Evolutionary conservation across 192 early-diverging fungal genomes (phyloP).

Genomic region (Coemansia umbellata): DNA sequence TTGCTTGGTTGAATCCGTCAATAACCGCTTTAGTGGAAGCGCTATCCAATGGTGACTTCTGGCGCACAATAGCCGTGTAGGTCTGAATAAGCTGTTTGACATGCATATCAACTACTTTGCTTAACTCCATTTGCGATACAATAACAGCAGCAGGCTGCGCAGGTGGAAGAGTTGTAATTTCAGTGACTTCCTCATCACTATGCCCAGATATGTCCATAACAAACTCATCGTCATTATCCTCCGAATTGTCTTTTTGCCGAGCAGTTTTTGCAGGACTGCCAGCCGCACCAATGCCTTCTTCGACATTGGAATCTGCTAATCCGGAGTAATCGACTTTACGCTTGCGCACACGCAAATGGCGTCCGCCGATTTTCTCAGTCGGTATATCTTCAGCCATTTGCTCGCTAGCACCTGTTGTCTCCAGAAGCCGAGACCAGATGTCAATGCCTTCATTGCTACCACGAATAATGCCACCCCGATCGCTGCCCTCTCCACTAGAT

Average conservation of each 20-base stretch:
- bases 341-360: constrained; percentile 24
- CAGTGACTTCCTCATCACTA: neutral
- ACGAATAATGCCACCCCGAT: neutral
- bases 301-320: no score
- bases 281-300: no score
- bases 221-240: constrained; percentile 4
- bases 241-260: neutral
- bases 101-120: neutral
- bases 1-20: no score
- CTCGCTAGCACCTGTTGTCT: neutral
- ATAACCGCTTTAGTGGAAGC: no score
- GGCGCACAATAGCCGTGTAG: neutral
- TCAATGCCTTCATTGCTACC: neutral
- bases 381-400: neutral
- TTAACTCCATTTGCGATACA: neutral
- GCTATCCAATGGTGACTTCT: no score
- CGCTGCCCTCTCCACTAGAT: neutral
- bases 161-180: neutral
- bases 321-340: constrained; percentile 30
- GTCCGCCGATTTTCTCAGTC: constrained; percentile 11
- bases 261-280: neutral
- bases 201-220: neutral
- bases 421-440: constrained; percentile 20
- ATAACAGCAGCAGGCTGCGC: neutral
- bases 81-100: neutral